Evolutionary conservation across 78 protist species (phyloP), one percentile per base, ranked within the genome.

Genomic region (Dictyostelium discoideum): DNA sequence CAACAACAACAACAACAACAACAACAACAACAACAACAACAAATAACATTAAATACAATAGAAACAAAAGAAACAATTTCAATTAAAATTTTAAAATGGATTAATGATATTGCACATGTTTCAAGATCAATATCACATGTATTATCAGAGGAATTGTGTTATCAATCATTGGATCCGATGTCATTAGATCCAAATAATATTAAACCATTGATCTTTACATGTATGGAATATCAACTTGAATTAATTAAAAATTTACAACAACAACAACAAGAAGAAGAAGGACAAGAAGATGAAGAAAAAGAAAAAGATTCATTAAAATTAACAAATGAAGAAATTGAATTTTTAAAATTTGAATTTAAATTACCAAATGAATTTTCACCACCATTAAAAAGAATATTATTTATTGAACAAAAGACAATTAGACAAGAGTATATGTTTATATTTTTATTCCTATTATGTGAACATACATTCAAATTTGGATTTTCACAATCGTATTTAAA

Each of bases 391-490:
- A 40, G 18, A 3, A 26, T 90, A 3, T n/a, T 87, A 40, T 18
- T 50, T 24, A 24, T 82, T 46, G 63, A 24, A 2, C 32, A 44
- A 37, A 72, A 22, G 13, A 76, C 11, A 4, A 26, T 90, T 7
- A 7, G 57, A 20, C 37, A 32, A 13, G 73, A 90, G 20, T 26
- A 65, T 24, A 54, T 82, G 50, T 72, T 37, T 48, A 57, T 90
- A 39, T 67, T 90, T 32, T 54, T 90, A 37, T 90, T 24, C 26
- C 37, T 90, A 8, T 69, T 90, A 4, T 90, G 95, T 24, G 95
- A 90, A 39, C 87, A 82, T 72, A 20, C 84, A 22, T 90, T 90
- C 29, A 90, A 90, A 39, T 63, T 90, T 90, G 95, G 95, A 3
- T 90, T 90, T 26, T 67, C 84, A 4, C 78, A 82, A 22, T 37